Conservation (phyloP, 2,329 filamentous ascomycete species). For the Sporothrix brasiliensis region DNA sequence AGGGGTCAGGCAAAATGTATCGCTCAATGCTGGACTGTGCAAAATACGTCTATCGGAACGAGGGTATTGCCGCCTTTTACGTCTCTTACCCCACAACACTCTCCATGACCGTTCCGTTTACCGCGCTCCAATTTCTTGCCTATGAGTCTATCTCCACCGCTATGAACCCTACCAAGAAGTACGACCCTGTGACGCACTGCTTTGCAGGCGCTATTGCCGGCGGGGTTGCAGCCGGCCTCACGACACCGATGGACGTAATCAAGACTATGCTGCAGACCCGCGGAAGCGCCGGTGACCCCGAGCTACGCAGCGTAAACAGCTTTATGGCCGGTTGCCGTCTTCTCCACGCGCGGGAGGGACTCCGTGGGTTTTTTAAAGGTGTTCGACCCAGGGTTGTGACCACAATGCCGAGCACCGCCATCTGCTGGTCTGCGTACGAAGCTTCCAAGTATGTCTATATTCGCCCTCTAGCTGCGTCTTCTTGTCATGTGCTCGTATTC, state of each 20-base stretch:
- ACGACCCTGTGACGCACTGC: constrained; percentile 94
- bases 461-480: neutral
- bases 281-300: constrained; percentile 75
- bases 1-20: constrained; percentile 86
- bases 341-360: constrained; percentile 80
- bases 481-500: neutral
- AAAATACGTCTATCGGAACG: constrained; percentile 79
- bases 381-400: constrained; percentile 89
- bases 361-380: constrained; percentile 88
- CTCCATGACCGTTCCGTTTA: constrained; percentile 98
- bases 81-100: constrained; percentile 97
- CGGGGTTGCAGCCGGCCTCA: constrained; percentile 89
- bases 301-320: constrained; percentile 83
- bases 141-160: constrained; percentile 95
- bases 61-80: constrained; percentile 92
- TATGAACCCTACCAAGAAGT: constrained; percentile 83
- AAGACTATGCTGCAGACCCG: constrained; percentile 96
- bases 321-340: constrained; percentile 77
- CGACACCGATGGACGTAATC: constrained; percentile 95
- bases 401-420: constrained; percentile 98
- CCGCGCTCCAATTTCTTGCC: constrained; percentile 92
- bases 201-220: constrained; percentile 89
- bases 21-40: constrained; percentile 86
- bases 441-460: constrained; percentile 60
- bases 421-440: constrained; percentile 87